Evolutionary conservation across 2,329 filamentous ascomycete species (phyloP).

Genomic region (Paraconiothyrium sp.): DNA sequence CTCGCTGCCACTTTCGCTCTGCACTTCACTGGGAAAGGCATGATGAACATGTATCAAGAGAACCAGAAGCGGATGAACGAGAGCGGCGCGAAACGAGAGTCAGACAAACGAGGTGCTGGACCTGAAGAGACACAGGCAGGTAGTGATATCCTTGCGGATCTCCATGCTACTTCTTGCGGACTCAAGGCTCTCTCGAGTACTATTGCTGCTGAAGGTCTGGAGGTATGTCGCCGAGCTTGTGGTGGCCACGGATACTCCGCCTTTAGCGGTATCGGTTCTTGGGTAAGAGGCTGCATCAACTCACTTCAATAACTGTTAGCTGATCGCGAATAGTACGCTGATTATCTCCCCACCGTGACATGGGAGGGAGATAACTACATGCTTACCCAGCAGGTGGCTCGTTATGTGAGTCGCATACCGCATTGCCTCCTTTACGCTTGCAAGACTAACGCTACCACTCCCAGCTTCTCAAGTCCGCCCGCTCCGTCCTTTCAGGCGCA

Average conservation of each 20-base stretch:
- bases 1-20: conserved; percentile 80
- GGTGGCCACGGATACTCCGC: conserved; percentile 80
- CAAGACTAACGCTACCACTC: not conserved
- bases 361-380: conserved; percentile 87
- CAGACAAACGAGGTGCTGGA: conserved; percentile 64
- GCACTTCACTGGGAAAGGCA: conserved; percentile 79
- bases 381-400: conserved; percentile 80
- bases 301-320: too few relatives aligned
- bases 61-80: conserved; percentile 74
- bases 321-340: conserved; percentile 63
- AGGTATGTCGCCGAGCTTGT: conserved; percentile 77
- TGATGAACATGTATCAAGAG: conserved; percentile 77
- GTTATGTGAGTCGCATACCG: conserved; percentile 63
- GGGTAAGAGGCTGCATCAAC: conserved; percentile 30
- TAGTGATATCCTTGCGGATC: conserved; percentile 74
- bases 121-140: conserved; percentile 74
- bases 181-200: conserved; percentile 78
- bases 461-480: conserved; percentile 76
- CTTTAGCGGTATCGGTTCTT: conserved; percentile 78
- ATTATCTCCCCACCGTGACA: conserved; percentile 76
- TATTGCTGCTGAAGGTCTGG: conserved; percentile 77
- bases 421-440: not conserved
- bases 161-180: conserved; percentile 80
- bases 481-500: conserved; percentile 72
- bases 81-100: conserved; percentile 47